Conservation (phyloP, 106 monocot species). For the Vanilla planifolia region DNA sequence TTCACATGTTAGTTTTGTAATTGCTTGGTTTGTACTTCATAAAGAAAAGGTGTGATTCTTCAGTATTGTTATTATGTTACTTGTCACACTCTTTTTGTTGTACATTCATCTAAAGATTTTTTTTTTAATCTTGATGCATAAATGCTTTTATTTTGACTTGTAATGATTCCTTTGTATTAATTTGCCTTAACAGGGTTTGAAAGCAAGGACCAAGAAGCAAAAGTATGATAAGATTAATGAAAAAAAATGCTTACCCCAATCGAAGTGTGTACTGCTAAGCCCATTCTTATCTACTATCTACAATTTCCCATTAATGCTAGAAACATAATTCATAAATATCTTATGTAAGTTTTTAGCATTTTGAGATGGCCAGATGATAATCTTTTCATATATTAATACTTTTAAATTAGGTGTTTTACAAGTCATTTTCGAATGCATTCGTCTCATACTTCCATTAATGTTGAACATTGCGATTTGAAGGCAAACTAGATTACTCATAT, state of each 20-base stretch:
- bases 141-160: too few relatives aligned
- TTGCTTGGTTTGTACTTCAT: slow-evolving; percentile 44
- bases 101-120: neutral
- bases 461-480: slow-evolving; percentile 50
- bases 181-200: slow-evolving; percentile 41
- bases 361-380: neutral
- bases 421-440: slow-evolving; percentile 55
- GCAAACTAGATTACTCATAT: slow-evolving; percentile 65
- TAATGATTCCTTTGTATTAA: slow-evolving; percentile 2
- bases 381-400: neutral
- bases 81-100: neutral
- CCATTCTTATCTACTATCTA: neutral
- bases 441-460: slow-evolving; percentile 64
- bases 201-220: slow-evolving; percentile 46
- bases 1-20: too few relatives aligned
- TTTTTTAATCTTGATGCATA: neutral
- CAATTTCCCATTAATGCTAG: neutral
- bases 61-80: neutral
- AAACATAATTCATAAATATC: neutral
- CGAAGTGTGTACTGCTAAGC: slow-evolving; percentile 14
- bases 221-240: slow-evolving; percentile 50
- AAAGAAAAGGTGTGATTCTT: slow-evolving; percentile 25
- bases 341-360: neutral
- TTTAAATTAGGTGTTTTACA: slow-evolving; percentile 28
- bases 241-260: slow-evolving; percentile 47